Base-by-base conservation (phyloP, 2,329 filamentous ascomycete genomes). In the Trichophyton benhamiae region DNA sequence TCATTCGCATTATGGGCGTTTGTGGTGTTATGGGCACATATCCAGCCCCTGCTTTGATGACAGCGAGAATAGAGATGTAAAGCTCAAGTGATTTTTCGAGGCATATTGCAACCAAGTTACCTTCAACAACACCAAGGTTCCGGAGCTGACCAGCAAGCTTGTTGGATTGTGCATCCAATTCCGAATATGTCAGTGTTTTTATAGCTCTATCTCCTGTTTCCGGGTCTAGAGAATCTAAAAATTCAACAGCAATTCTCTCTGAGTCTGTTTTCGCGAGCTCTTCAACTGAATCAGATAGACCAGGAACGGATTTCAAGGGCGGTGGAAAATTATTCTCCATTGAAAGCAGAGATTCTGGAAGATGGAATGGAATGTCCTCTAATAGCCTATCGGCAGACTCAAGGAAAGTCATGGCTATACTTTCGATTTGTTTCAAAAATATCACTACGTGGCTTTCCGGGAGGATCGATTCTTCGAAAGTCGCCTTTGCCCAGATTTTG, bases 21-120 rank as follows among this genome's bases (percentile, higher is more conserved):
- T 81, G 83, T 0, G 88, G 87, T 0, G 89, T 79, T 3, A 95
- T 78, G 0, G 90, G 89, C n/a, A 95, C 74, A 68, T 95, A 94
- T 6, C 85, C 89, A 67, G 85, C 86, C 7, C 89, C 89, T 3
- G 83, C 77, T 68, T 95, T 95, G 36, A 89, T 72, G 22, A 86
- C 81, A 0, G 84, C 90, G 33, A 96, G 77, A 27, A 95, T 88
- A 0, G 84, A 80, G 30, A 85, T 78, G 68, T 95, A 95, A 0
- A 95, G 75, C 27, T 84, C 72, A 0, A 84, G 71, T 0, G 86
- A 91, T 69, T 94, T 95, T 22, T 91, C 83, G 82, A 95, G 86
- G 53, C 87, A 78, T 52, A 95, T 82, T 38, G 85, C 85, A n/a
- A 95, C 77, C 8, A 89, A 74, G 15, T 83, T 78, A 6, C 84